phyloP scores from a whole-genome alignment of 2,329 filamentous ascomycete genomes.

The Atkinsonella texensis region DNA sequence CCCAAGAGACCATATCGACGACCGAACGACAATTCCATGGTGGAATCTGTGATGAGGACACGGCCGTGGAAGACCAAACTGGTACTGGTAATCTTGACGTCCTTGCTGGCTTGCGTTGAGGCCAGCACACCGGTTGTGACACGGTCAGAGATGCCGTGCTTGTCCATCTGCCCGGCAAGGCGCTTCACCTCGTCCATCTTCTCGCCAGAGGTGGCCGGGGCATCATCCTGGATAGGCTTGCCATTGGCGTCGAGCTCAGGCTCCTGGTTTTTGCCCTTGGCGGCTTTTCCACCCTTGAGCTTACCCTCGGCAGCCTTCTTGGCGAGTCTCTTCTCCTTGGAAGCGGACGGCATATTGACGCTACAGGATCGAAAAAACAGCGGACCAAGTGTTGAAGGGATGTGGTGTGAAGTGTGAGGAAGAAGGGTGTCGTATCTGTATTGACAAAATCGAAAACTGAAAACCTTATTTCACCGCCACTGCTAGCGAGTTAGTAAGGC shows the following conservation, averaged over 20 bases:
- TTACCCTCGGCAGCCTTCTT: constrained; percentile 63
- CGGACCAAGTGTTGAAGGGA: constrained; percentile 3
- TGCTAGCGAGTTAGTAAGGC: neutral
- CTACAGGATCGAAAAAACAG: constrained; percentile 4
- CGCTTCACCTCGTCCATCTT: constrained; percentile 76
- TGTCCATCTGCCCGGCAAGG: constrained; percentile 85
- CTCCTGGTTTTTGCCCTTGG: constrained; percentile 62
- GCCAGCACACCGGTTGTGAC: constrained; percentile 95
- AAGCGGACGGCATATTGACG: constrained; percentile 52
- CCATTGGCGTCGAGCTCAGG: constrained; percentile 52
- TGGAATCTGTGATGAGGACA: constrained; percentile 88
- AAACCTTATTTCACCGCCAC: neutral
- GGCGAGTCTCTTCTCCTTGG: constrained; percentile 60
- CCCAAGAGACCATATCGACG: constrained; percentile 90
- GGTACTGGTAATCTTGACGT: constrained; percentile 92
- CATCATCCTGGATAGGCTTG: constrained; percentile 42
- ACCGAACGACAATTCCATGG: constrained; percentile 83
- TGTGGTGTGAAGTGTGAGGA: neutral
- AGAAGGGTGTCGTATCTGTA: neutral
- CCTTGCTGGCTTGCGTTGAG: constrained; percentile 72
- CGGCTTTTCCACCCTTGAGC: constrained; percentile 63
- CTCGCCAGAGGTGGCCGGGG: constrained; percentile 56
- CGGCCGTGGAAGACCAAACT: constrained; percentile 96
- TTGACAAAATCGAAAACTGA: neutral
- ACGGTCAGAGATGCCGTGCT: constrained; percentile 90